Percentiles rank a stretch among this genome's conserved stretches.
phyloP scores from a whole-genome alignment of 495 filamentous ascomycete genomes.

The Astrothelium macrocarpum region DNA sequence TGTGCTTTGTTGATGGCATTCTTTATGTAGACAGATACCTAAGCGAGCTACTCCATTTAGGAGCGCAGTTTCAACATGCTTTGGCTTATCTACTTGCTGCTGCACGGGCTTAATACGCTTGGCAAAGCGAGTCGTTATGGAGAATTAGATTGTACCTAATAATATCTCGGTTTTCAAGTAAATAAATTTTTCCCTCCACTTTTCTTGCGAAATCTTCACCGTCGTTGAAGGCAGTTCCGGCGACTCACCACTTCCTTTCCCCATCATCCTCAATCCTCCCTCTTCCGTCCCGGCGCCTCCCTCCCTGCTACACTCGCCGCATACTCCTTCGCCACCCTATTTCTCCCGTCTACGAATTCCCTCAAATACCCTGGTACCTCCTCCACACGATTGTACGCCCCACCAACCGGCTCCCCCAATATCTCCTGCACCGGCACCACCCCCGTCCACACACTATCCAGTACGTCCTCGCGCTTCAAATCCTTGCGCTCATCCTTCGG shows the following conservation, averaged over 20 bases:
- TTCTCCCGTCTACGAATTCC: slow-evolving; percentile 45
- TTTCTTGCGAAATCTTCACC: background rate
- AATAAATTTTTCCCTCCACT: background rate
- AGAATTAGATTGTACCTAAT: too few species aligned
- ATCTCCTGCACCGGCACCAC: slow-evolving; percentile 66
- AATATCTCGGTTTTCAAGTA: too few species aligned
- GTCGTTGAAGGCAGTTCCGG: too few species aligned
- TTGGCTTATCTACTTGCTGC: too few species aligned
- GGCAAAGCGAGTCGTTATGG: too few species aligned
- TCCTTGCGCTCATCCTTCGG: slow-evolving; percentile 63
- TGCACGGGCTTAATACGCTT: too few species aligned
- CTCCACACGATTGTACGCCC: slow-evolving; percentile 49
- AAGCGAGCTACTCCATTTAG: background rate
- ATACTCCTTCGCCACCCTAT: slow-evolving; percentile 41
- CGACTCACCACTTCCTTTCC: too few species aligned
- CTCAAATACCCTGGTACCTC: slow-evolving; percentile 54
- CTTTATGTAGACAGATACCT: background rate
- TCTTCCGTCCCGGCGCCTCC: slow-evolving; percentile 24
- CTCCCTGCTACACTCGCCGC: slow-evolving; percentile 42
- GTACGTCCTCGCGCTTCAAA: slow-evolving; percentile 48
- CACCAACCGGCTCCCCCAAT: slow-evolving; percentile 59
- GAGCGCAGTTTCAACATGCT: background rate
- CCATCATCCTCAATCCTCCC: slow-evolving; percentile 10
- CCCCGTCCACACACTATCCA: slow-evolving; percentile 62
- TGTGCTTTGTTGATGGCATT: background rate